These are phyloP conservation scores for Trichocladium antarcticum DNA, from an alignment of 495 filamentous ascomycete genomes.

Conservation along the genomic window DNA sequence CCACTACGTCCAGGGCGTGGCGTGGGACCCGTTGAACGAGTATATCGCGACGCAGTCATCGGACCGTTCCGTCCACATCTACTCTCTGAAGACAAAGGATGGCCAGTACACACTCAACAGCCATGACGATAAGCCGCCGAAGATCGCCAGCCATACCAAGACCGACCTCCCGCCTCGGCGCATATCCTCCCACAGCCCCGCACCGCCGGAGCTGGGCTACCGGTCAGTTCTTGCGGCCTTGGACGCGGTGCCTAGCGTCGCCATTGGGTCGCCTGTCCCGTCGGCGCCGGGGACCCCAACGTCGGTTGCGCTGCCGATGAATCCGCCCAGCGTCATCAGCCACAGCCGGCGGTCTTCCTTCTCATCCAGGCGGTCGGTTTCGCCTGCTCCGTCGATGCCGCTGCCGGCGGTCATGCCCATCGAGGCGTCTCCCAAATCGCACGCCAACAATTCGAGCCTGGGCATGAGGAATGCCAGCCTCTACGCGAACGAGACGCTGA, in stretches of 20 bases:
- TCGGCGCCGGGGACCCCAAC: slow-evolving; percentile 95
- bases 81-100: slow-evolving; percentile 90
- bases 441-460: slow-evolving; percentile 41
- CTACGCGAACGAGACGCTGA: slow-evolving; percentile 95
- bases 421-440: slow-evolving; percentile 73
- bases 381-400: slow-evolving; percentile 90
- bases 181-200: slow-evolving; percentile 86
- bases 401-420: slow-evolving; percentile 94
- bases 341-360: slow-evolving; percentile 93
- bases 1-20: slow-evolving; percentile 97
- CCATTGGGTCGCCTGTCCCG: slow-evolving; percentile 69
- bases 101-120: slow-evolving; percentile 73
- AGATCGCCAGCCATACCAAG: slow-evolving; percentile 50
- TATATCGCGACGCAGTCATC: slow-evolving; percentile 97
- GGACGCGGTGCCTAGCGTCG: slow-evolving; percentile 43
- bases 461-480: slow-evolving; percentile 76
- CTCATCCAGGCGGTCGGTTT: slow-evolving; percentile 83
- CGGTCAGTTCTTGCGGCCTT: slow-evolving; percentile 44
- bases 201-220: slow-evolving; percentile 64
- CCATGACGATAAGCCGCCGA: slow-evolving; percentile 35
- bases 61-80: slow-evolving; percentile 94
- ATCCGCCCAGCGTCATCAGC: slow-evolving; percentile 75
- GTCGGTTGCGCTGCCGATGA: slow-evolving; percentile 86
- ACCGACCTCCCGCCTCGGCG: slow-evolving; percentile 86
- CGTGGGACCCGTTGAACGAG: slow-evolving; percentile 97